Percentiles rank a stretch among this genome's conserved stretches.
Conservation (phyloP, 805 yeast genomes). For the Candida pseudoglaebosa region DNA sequence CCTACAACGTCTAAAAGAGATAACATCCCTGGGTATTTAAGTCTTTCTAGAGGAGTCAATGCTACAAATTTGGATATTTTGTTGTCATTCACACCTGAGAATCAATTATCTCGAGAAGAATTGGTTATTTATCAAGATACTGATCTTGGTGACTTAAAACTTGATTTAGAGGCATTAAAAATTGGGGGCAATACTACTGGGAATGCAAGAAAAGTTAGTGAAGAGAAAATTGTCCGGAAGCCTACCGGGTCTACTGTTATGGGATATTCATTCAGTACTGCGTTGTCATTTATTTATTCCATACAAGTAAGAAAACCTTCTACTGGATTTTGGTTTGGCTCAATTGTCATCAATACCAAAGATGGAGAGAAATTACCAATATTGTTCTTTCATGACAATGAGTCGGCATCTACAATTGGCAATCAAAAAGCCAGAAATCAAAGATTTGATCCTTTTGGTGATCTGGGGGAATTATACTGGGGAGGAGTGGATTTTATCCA, state of each 20-base stretch:
- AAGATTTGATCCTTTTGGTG: conserved; percentile 71
- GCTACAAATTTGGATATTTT: conserved; percentile 52
- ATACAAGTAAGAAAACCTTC: conserved; percentile 83
- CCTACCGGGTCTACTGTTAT: conserved; percentile 51
- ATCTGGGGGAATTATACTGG: conserved; percentile 63
- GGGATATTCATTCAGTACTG: conserved; percentile 67
- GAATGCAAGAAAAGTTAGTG: conserved; percentile 10
- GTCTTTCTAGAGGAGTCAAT: conserved; percentile 53
- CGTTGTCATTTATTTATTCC: conserved; percentile 62
- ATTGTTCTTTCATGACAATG: conserved; percentile 89
- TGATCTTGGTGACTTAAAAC: conserved; percentile 39
- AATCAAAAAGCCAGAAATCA: conserved; percentile 58
- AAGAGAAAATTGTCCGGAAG: conserved; percentile 35
- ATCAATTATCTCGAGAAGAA: conserved; percentile 43
- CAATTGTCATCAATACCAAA: conserved; percentile 68
- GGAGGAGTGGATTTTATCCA: conserved; percentile 81
- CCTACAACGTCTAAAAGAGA: conserved; percentile 71
- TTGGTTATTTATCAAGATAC: conserved; percentile 43
- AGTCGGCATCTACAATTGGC: conserved; percentile 66
- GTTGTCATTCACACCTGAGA: conserved; percentile 68
- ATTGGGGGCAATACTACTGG: conserved; percentile 11
- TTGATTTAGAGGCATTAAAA: conserved; percentile 17
- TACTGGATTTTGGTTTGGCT: conserved; percentile 89
- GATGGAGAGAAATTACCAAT: conserved; percentile 72
- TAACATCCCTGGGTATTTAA: conserved; percentile 74